These are phyloP conservation scores for Juncus effusus DNA, from an alignment of 176 grass and related monocot species.

Conservation along the genomic window DNA sequence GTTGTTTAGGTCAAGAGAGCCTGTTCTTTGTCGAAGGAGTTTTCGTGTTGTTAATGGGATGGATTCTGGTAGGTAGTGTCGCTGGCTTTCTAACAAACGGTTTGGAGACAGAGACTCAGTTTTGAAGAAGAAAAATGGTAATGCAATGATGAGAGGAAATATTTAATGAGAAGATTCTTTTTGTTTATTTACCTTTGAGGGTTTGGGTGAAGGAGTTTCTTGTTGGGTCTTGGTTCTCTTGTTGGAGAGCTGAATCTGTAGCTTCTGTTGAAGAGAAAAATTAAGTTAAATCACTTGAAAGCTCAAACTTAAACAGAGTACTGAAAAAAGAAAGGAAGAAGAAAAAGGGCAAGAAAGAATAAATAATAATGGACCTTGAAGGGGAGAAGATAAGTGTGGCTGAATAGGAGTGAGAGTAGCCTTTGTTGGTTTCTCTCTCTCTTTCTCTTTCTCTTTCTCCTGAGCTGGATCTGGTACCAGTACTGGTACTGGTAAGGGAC, in stretches of 20 bases:
- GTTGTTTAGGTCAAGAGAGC: conserved; percentile 56
- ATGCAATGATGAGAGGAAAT: background rate
- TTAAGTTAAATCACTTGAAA: background rate
- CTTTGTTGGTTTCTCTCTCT: conserved; percentile 21
- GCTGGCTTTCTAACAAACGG: conserved; percentile 63
- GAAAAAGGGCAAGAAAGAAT: no score
- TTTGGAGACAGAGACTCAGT: conserved; percentile 27
- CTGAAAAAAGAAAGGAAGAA: no score
- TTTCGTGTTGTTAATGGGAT: conserved; percentile 44
- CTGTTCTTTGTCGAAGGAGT: conserved; percentile 37
- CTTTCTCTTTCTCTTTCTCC: conserved; percentile 1
- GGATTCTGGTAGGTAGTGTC: conserved; percentile 29
- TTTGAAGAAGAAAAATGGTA: conserved; percentile 1
- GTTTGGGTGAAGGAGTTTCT: conserved; percentile 27
- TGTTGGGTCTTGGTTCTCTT: conserved; percentile 28
- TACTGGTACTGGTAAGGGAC: conserved; percentile 14
- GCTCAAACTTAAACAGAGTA: background rate
- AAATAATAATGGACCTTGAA: conserved; percentile 2
- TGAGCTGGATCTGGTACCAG: conserved; percentile 23
- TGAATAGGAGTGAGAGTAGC: conserved; percentile 9
- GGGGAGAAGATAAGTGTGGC: background rate
- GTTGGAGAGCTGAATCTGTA: conserved; percentile 5
- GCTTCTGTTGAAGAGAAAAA: background rate
- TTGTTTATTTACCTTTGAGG: conserved; percentile 19
- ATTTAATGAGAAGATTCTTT: no score